A percentile compares a stretch with the other conserved stretches of the same genome.
These are phyloP conservation scores for Lepidium sativum DNA, from an alignment of 345 rosid genomes.

Conservation along the genomic window DNA sequence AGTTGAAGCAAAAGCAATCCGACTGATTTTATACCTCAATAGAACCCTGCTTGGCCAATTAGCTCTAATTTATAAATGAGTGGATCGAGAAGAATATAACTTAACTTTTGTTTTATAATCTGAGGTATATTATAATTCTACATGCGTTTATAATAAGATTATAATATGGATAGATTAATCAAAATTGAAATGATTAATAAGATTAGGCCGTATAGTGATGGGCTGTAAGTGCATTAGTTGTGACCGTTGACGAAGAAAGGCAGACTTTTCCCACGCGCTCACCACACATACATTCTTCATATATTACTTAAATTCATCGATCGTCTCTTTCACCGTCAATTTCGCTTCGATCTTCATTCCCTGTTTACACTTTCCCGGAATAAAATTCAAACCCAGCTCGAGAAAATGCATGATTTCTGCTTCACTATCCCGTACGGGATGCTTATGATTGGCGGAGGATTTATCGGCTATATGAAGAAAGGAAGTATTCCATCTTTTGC, in stretches of 20 bases:
- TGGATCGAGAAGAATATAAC: too few species aligned
- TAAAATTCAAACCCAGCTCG: not conserved
- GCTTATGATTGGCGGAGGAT: conserved; percentile 74
- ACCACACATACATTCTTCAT: not conserved
- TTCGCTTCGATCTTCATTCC: not conserved
- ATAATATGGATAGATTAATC: too few species aligned
- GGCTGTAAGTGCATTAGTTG: conserved; percentile 18
- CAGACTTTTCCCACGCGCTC: conserved; percentile 32
- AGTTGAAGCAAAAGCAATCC: too few species aligned
- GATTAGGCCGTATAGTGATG: not conserved
- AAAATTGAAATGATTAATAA: not conserved
- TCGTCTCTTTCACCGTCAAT: conserved; percentile 1
- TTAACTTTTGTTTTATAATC: too few species aligned
- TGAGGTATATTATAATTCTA: too few species aligned
- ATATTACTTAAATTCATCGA: not conserved
- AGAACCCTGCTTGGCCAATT: too few species aligned
- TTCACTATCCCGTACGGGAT: conserved; percentile 93
- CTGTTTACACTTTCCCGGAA: conserved; percentile 11
- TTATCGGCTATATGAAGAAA: conserved; percentile 64
- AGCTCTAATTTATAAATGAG: too few species aligned
- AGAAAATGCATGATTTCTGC: conserved; percentile 90
- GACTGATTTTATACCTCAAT: too few species aligned
- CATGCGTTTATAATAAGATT: too few species aligned
- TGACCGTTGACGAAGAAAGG: conserved; percentile 25
- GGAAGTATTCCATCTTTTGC: conserved; percentile 72